These are phyloP conservation scores for Cyclostephanos tholiformis DNA, from an alignment of 108 stramenopile species.

Conservation along the genomic window DNA sequence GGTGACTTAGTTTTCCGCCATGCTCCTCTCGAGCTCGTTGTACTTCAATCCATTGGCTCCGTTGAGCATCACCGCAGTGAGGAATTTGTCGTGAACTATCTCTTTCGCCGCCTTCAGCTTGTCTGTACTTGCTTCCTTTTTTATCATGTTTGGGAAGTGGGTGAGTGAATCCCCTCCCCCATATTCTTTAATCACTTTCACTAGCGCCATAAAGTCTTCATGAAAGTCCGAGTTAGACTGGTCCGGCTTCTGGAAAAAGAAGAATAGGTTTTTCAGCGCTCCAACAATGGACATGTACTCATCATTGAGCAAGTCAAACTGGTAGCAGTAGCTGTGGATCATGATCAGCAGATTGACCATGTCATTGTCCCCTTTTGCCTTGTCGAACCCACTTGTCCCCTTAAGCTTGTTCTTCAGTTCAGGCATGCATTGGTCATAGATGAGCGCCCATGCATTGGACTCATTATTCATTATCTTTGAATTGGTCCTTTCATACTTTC, in stretches of 20 bases:
- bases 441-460: not conserved
- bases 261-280: no score
- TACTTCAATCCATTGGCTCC: constrained; percentile 5
- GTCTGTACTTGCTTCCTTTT: not conserved
- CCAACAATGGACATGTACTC: not conserved
- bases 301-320: no score
- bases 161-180: no score
- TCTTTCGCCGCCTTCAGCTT: no score
- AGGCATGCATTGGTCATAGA: constrained; percentile 9
- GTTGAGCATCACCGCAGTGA: not conserved
- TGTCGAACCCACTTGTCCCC: not conserved
- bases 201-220: no score
- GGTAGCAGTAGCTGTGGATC: not conserved
- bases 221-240: no score
- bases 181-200: no score
- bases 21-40: not conserved
- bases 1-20: not conserved
- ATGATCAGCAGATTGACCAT: not conserved
- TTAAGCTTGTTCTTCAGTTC: not conserved
- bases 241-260: not conserved
- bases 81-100: no score
- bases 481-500: not conserved
- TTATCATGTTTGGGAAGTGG: not conserved
- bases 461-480: not conserved
- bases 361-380: not conserved